phyloP scores from a whole-genome alignment of 805 yeast genomes.

The Candida peoriensis region DNA sequence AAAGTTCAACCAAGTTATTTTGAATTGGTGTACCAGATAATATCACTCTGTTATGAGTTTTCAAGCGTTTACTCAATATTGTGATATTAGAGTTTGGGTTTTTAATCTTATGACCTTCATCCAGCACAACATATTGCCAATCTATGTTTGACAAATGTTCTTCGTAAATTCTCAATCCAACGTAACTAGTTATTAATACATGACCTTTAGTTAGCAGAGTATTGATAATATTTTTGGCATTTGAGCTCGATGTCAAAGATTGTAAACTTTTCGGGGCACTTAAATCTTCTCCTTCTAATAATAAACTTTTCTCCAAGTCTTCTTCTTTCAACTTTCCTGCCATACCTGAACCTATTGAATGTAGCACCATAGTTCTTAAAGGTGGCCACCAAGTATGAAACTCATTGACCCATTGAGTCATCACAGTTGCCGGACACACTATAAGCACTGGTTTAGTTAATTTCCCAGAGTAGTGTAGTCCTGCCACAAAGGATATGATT shows the following conservation, averaged over 20 bases:
- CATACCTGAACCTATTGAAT: slow-evolving; percentile 92
- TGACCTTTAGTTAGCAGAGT: slow-evolving; percentile 67
- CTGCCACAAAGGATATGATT: slow-evolving; percentile 85
- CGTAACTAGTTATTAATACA: slow-evolving; percentile 86
- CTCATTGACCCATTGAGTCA: slow-evolving; percentile 96
- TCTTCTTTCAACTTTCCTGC: slow-evolving; percentile 34
- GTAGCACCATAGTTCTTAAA: slow-evolving; percentile 75
- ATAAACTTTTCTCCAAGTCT: slow-evolving; percentile 45
- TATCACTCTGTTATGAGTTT: slow-evolving; percentile 81
- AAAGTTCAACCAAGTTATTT: slow-evolving; percentile 83
- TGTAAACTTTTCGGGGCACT: slow-evolving; percentile 23
- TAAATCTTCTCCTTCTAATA: slow-evolving; percentile 38
- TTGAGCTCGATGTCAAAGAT: slow-evolving; percentile 28
- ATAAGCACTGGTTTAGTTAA: slow-evolving; percentile 74
- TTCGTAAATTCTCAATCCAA: slow-evolving; percentile 70
- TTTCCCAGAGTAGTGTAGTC: slow-evolving; percentile 75
- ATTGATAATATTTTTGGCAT: slow-evolving; percentile 46
- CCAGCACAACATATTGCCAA: slow-evolving; percentile 91
- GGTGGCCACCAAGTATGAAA: slow-evolving; percentile 99
- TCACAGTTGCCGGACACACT: slow-evolving; percentile 95
- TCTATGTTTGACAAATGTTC: slow-evolving; percentile 54
- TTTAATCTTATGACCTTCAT: slow-evolving; percentile 95
- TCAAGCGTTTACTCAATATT: slow-evolving; percentile 74
- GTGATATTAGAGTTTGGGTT: slow-evolving; percentile 92
- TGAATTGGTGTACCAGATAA: slow-evolving; percentile 96